These are phyloP conservation scores for Dalechampia spathulata DNA, from an alignment of 441 rosid genomes.

Conservation along the genomic window DNA sequence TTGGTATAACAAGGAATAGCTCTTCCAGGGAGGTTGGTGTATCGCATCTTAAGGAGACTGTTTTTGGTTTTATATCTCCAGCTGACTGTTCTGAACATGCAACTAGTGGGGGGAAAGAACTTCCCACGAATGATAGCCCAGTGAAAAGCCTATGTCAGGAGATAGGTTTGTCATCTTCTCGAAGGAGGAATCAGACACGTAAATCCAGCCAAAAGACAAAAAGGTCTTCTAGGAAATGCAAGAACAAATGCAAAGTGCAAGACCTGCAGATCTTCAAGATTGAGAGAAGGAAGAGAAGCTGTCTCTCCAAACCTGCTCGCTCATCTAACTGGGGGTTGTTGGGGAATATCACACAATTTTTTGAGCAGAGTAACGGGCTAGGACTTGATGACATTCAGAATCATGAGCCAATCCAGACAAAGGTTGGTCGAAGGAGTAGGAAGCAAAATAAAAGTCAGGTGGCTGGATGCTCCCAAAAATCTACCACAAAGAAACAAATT, in stretches of 20 bases:
- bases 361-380: slow-evolving; percentile 31
- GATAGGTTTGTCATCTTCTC: slow-evolving; percentile 30
- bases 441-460: slow-evolving; percentile 26
- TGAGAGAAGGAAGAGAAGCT: slow-evolving; percentile 67
- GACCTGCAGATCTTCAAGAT: slow-evolving; percentile 30
- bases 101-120: slow-evolving; percentile 36
- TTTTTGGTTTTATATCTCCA: slow-evolving; percentile 16
- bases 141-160: slow-evolving; percentile 31
- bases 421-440: slow-evolving; percentile 26
- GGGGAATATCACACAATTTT: slow-evolving; percentile 41
- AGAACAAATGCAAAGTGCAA: slow-evolving; percentile 32
- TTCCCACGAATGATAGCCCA: slow-evolving; percentile 26
- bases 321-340: slow-evolving; percentile 57
- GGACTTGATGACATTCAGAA: slow-evolving; percentile 29
- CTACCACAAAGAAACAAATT: slow-evolving; percentile 31
- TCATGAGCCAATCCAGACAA: slow-evolving; percentile 30
- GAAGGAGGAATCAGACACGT: slow-evolving; percentile 32
- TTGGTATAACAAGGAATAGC: slow-evolving; percentile 18
- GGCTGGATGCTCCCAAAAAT: slow-evolving; percentile 26
- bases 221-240: slow-evolving; percentile 34
- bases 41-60: slow-evolving; percentile 26
- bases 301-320: slow-evolving; percentile 51
- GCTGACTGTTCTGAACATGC: slow-evolving; percentile 25
- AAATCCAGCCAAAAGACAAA: slow-evolving; percentile 40
- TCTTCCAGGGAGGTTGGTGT: slow-evolving; percentile 25